Conservation (phyloP, 148 eudicot genomes). For the Dysphania ambrosioides region DNA sequence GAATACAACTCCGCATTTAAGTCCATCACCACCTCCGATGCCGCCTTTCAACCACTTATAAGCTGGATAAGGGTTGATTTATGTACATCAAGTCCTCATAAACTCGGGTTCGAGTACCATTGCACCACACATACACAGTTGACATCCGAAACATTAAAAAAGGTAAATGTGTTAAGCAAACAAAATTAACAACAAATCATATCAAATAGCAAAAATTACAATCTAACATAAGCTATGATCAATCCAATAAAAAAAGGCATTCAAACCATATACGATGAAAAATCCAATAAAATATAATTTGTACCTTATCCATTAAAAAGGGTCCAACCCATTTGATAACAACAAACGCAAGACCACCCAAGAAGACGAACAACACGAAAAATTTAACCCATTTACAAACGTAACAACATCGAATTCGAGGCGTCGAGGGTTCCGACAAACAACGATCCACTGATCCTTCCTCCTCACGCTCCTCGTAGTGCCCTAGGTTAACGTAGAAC, state of each 20-base stretch:
- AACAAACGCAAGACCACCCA: slow-evolving; percentile 54
- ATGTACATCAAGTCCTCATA: too few species aligned
- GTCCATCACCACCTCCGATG: not conserved
- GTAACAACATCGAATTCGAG: slow-evolving; percentile 36
- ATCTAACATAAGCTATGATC: too few species aligned
- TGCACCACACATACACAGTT: too few species aligned
- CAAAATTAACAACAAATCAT: too few species aligned
- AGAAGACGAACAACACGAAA: slow-evolving; percentile 38
- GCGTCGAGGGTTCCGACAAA: slow-evolving; percentile 20
- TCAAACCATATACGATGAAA: too few species aligned
- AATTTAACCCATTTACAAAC: slow-evolving; percentile 69
- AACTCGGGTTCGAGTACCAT: too few species aligned
- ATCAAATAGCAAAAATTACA: too few species aligned
- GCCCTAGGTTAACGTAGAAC: slow-evolving; percentile 33
- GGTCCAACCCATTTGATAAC: slow-evolving; percentile 78
- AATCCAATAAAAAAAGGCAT: too few species aligned
- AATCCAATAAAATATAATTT: not conserved
- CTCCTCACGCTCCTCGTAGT: not conserved
- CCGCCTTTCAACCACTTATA: not conserved
- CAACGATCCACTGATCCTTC: not conserved
- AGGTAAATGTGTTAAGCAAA: too few species aligned
- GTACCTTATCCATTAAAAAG: slow-evolving; percentile 73
- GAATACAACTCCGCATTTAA: not conserved
- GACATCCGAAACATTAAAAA: too few species aligned
- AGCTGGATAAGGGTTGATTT: not conserved